Base-by-base conservation (phyloP, 805 yeast species). In the Saturnispora diversa region DNA sequence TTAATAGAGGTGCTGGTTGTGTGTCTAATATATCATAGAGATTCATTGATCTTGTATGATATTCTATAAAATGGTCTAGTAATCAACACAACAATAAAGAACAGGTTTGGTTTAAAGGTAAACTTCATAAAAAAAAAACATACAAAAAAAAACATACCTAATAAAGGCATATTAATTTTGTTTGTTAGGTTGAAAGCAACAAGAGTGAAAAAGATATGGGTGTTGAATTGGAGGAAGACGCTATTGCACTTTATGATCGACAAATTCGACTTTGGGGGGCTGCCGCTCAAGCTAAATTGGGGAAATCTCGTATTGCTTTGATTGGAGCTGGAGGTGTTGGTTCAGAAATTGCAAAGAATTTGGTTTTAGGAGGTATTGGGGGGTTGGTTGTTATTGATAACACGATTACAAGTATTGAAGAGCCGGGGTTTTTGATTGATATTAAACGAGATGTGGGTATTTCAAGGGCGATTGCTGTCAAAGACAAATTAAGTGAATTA, bases 181-280 rank as follows among this genome's bases (percentile, higher is more conserved):
- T n/a, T n/a, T n/a, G n/a, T n/a, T n/a, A n/a, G n/a, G n/a, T n/a
- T n/a, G n/a, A n/a, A n/a, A n/a, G n/a, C n/a, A n/a, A n/a, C n/a
- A n/a, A n/a, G n/a, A n/a, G n/a, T n/a, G n/a, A n/a, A n/a, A n/a
- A n/a, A n/a, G 12, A 17, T 6, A 44, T 32, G 41, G 17, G 22
- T 15, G 34, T 15, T 16, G 24, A 35, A 26, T 37, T 47, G 22
- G 39, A 37, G 4, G 15, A 39, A 61, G 96, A 87, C 52, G 97
- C 88, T 56, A 76, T 88, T 43, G 95, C 94, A 1, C 70, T 90
- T 17, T 90, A 90, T 56, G 98, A 90, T 60, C 74, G 98, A 44
- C 98, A 90, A 61, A 88, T 90, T 47, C 65, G 98, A 47, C 69
- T 90, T 16, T 90, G 98, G 98, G 98, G 98, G 2, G 68, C 92